These are phyloP conservation scores for Penicillium sp. DNA, from an alignment of 2,329 filamentous ascomycete species.

Conservation along the genomic window DNA sequence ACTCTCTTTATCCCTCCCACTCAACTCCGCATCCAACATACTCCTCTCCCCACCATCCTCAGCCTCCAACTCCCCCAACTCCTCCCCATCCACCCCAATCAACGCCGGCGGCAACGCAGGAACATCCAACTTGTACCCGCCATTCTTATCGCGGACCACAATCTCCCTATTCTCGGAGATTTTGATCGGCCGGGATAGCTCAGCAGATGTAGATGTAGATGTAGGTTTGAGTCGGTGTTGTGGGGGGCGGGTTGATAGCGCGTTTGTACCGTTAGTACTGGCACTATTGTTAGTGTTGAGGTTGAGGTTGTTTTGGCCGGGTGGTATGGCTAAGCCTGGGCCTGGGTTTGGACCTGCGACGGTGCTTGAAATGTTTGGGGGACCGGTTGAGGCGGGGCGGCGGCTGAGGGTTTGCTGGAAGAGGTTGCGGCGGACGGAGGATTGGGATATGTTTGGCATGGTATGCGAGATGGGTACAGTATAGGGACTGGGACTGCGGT, in stretches of 20 bases:
- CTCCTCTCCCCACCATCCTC: conserved; percentile 61
- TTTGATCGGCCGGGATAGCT: conserved; percentile 31
- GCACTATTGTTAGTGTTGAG: conserved; percentile 17
- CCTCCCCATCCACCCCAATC: conserved; percentile 48
- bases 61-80: conserved; percentile 54
- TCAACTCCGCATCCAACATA: conserved; percentile 54
- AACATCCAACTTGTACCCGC: conserved; percentile 55
- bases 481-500: not conserved
- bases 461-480: not conserved
- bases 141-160: conserved; percentile 56
- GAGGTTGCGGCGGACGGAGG: conserved; percentile 52
- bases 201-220: conserved; percentile 29
- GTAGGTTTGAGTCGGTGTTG: conserved; percentile 30
- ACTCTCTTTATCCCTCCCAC: conserved; percentile 50
- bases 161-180: conserved; percentile 53
- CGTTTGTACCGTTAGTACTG: conserved; percentile 8
- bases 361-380: conserved; percentile 32
- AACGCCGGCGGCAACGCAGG: conserved; percentile 48
- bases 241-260: conserved; percentile 32
- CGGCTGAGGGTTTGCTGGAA: conserved; percentile 53
- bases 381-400: conserved; percentile 45
- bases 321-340: not conserved
- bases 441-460: conserved; percentile 34
- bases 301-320: not conserved
- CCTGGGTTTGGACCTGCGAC: not conserved